These are phyloP conservation scores for Aspergillus niger DNA, from an alignment of 2,329 filamentous ascomycete genomes.

Conservation along the genomic window DNA sequence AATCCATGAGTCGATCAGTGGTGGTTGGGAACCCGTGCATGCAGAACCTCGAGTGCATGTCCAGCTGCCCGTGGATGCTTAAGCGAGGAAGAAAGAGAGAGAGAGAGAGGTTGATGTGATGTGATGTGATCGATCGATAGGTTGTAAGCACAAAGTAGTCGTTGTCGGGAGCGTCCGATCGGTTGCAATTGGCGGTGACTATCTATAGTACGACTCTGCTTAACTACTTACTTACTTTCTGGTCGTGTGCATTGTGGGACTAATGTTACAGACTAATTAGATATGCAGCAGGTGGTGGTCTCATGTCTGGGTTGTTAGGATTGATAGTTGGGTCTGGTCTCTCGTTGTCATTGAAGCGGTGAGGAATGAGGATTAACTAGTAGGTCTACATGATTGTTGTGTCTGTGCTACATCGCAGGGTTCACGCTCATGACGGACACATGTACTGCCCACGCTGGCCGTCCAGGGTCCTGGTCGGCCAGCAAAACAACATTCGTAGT, in stretches of 20 bases:
- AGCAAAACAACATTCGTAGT: background rate
- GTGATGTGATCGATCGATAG: background rate
- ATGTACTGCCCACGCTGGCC: background rate
- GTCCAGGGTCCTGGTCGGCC: background rate
- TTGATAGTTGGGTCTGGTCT: background rate
- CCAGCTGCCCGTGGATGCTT: background rate
- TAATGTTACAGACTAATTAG: background rate
- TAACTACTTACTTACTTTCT: too few species aligned
- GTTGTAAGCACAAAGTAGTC: too few species aligned
- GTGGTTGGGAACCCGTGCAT: background rate
- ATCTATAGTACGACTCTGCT: background rate
- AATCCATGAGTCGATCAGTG: background rate
- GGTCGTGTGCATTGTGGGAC: background rate
- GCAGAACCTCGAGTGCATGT: background rate
- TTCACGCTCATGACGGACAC: background rate
- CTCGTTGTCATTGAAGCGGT: background rate
- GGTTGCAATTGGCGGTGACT: background rate
- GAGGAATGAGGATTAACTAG: background rate
- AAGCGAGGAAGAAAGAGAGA: background rate
- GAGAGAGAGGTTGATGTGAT: too few species aligned
- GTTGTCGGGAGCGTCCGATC: background rate
- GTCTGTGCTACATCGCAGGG: background rate
- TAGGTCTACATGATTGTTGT: too few species aligned
- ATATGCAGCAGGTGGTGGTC: background rate
- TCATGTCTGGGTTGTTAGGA: background rate